Evolutionary conservation across 2,329 filamentous ascomycete genomes (phyloP).

Genomic region (Xylaria multiplex): DNA sequence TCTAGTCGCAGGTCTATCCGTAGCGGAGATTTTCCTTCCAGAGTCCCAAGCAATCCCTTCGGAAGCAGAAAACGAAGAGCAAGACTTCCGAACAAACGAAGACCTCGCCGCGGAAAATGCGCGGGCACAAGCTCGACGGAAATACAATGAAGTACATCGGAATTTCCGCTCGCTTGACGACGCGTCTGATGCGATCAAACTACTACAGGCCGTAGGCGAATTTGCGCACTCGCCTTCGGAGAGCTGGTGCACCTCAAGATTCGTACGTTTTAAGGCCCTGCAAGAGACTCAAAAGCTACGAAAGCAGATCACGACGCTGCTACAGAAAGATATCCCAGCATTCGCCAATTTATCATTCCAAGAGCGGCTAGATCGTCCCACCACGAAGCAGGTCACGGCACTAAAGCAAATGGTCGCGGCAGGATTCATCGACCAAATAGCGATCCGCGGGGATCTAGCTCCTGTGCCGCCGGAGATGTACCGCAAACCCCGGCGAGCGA

Average conservation of each 20-base stretch:
- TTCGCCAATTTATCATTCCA: slow-evolving; percentile 67
- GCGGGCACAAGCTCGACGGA: slow-evolving; percentile 69
- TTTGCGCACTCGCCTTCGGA: slow-evolving; percentile 77
- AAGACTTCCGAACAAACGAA: slow-evolving; percentile 65
- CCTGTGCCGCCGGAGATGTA: slow-evolving; percentile 74
- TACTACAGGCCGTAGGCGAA: slow-evolving; percentile 87
- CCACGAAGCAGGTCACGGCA: slow-evolving; percentile 76
- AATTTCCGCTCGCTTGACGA: slow-evolving; percentile 85
- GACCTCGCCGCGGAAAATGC: slow-evolving; percentile 78
- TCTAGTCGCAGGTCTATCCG: slow-evolving; percentile 86
- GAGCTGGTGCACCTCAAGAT: slow-evolving; percentile 82
- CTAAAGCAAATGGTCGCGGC: slow-evolving; percentile 92
- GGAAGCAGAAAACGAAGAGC: slow-evolving; percentile 55
- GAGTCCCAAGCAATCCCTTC: slow-evolving; percentile 78
- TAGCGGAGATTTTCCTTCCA: slow-evolving; percentile 86
- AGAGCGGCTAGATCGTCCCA: slow-evolving; percentile 67
- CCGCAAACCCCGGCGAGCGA: slow-evolving; percentile 82
- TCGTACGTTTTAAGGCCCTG: slow-evolving; percentile 87
- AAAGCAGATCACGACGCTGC: slow-evolving; percentile 81
- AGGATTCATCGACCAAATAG: slow-evolving; percentile 93
- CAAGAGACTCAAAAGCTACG: slow-evolving; percentile 87
- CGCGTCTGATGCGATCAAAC: slow-evolving; percentile 87
- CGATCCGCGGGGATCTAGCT: slow-evolving; percentile 88
- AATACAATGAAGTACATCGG: slow-evolving; percentile 76
- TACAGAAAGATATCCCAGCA: slow-evolving; percentile 76